phyloP scores from a whole-genome alignment of 164 flowering plant species.

The Magnolia sinica region DNA sequence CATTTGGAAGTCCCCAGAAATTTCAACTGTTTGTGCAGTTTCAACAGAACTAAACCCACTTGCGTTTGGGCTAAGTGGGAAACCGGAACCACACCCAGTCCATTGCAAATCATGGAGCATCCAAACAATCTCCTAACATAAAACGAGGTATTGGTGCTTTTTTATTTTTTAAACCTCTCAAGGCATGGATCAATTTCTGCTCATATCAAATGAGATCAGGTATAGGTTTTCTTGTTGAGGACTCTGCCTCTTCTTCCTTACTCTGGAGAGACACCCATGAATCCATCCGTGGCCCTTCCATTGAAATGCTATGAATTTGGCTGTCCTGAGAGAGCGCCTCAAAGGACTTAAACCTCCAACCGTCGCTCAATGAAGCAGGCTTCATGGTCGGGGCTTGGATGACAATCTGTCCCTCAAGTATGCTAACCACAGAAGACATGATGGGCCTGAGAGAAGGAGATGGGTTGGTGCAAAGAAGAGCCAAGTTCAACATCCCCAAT shows the following conservation, averaged over 20 bases:
- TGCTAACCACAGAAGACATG: constrained; percentile 24
- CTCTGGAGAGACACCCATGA: constrained; percentile 28
- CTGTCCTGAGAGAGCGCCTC: constrained; percentile 24
- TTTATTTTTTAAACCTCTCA: too few relatives aligned
- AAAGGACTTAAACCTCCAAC: constrained; percentile 40
- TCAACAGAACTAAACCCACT: too few relatives aligned
- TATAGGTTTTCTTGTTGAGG: not conserved
- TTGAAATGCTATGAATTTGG: constrained; percentile 24
- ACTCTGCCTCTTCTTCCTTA: constrained; percentile 16
- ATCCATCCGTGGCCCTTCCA: constrained; percentile 44
- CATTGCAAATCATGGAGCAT: not conserved
- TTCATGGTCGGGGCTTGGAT: constrained; percentile 18
- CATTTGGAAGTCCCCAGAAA: too few relatives aligned
- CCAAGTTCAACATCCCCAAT: not conserved
- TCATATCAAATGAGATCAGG: not conserved
- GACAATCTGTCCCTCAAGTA: constrained; percentile 27
- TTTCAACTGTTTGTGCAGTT: too few relatives aligned
- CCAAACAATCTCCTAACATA: too few relatives aligned
- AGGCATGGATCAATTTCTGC: not conserved
- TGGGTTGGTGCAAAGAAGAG: constrained; percentile 26
- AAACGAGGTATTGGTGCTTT: too few relatives aligned
- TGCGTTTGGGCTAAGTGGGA: not conserved
- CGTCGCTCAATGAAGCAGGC: constrained; percentile 7
- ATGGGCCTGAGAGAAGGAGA: constrained; percentile 25
- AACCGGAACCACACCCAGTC: not conserved